Base-by-base conservation (phyloP, 768 basidiomycete species). In the Suillus cothurnatus region DNA sequence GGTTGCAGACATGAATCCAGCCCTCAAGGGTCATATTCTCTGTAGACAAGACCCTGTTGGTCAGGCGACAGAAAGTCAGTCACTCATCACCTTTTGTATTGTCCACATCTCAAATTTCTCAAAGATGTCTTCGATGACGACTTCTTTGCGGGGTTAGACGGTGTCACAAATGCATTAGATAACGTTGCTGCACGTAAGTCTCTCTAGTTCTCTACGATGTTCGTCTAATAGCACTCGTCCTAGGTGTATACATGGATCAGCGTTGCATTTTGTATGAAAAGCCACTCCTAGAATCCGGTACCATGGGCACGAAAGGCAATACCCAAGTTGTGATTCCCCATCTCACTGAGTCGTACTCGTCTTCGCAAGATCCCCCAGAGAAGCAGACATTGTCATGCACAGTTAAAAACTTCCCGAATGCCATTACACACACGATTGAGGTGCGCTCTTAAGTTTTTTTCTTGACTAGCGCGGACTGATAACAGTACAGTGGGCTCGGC, bases 371-470 rank as follows among this genome's bases (percentile, higher is more conserved):
- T 75, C 97, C 97, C 53, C 97, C 97, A 11, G 97, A 99, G 81
- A 99, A 97, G 79, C 92, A 96, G 74, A 90, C 95, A 2, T 93
- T 97, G 28, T 93, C 93, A 31, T 99, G 97, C 77, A 99, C 97
- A 1, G 91, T 99, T 76, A 99, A 98, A 82, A 98, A 94, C 79
- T 99, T 99, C 86, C 97, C 97, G 12, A 96, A 99, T 75, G 91
- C 92, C 31, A 99, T 99, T 71, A 91, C 94, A 69, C 97, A 99
- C 79, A 97, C 95, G 8, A 99, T 99, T 66, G 95, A 98, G 84
- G 94, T 93, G 63, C 36, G 84, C 74, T 28, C 21, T 47, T 53
- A 14, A 38, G 26, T 53, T 21, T 28, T 28, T 15, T 14, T 49
- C 52, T 28, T 32, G 4, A 23, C 31, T n/a, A 26, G 23, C 36